Conservation (phyloP, 108 stramenopile genomes). For the Conticribra weissflogii region DNA sequence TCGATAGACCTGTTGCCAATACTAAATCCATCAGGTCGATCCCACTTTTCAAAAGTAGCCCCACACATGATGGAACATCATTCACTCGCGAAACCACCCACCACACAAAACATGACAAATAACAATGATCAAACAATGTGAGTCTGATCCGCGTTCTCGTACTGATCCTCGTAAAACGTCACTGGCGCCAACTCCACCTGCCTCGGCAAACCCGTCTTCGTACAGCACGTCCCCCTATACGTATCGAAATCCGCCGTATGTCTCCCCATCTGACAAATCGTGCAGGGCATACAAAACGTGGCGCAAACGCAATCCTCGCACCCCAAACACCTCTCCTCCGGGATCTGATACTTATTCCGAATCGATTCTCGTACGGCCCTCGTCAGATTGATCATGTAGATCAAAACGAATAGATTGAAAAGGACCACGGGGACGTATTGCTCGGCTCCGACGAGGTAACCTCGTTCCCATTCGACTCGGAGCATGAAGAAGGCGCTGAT, state of each 20-base stretch:
- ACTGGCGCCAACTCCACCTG: conserved; percentile 50
- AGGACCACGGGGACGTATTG: conserved; percentile 51
- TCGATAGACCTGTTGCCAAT: too few relatives aligned
- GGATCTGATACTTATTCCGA: conserved; percentile 70
- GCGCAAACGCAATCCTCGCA: conserved; percentile 61
- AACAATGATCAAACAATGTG: conserved; percentile 7
- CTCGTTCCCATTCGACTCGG: conserved; percentile 49
- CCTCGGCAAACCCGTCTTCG: conserved; percentile 49
- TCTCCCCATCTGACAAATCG: conserved; percentile 78
- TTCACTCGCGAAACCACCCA: too few relatives aligned
- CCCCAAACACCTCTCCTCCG: conserved; percentile 46
- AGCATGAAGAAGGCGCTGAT: conserved; percentile 40
- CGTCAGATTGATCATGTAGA: conserved; percentile 32
- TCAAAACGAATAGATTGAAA: conserved; percentile 54
- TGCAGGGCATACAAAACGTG: conserved; percentile 68
- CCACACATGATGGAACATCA: too few relatives aligned
- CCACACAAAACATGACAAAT: too few relatives aligned
- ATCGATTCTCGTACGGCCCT: conserved; percentile 59
- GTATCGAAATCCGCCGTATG: conserved; percentile 80
- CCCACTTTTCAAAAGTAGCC: too few relatives aligned
- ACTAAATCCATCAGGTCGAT: too few relatives aligned
- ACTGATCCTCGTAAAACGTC: conserved; percentile 36
- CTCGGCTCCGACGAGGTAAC: conserved; percentile 33
- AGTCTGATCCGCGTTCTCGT: conserved; percentile 27
- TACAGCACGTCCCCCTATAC: conserved; percentile 50